Percentiles rank a stretch among this genome's conserved stretches.
Evolutionary conservation across 495 filamentous ascomycete genomes (phyloP).

Genomic region (Podospora tetraspora): DNA sequence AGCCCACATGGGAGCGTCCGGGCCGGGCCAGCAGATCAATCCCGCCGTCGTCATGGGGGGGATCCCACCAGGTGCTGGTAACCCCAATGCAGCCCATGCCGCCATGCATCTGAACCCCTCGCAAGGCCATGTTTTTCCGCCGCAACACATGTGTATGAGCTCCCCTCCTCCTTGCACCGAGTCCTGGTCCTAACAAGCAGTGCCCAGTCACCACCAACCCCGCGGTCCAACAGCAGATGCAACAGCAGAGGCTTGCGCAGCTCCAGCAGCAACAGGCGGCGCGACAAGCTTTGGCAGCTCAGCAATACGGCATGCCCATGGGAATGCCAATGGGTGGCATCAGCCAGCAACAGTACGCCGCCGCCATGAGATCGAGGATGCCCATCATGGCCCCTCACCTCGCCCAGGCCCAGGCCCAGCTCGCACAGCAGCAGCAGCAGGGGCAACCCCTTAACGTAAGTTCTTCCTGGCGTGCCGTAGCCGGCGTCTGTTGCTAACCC

Average conservation of each 20-base stretch:
- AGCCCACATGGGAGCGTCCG: constrained; percentile 80
- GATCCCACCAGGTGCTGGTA: constrained; percentile 68
- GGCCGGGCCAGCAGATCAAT: constrained; percentile 71
- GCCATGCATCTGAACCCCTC: constrained; percentile 72
- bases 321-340: constrained; percentile 53
- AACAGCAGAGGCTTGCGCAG: constrained; percentile 33
- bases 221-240: constrained; percentile 47
- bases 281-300: constrained; percentile 44
- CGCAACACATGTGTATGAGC: constrained; percentile 41
- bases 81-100: constrained; percentile 58
- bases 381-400: constrained; percentile 42
- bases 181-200: background rate
- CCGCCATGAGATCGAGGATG: constrained; percentile 27
- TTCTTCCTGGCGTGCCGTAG: constrained; percentile 15
- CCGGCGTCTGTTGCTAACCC: constrained; percentile 19
- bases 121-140: constrained; percentile 60
- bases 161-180: background rate
- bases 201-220: constrained; percentile 48
- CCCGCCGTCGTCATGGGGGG: constrained; percentile 71
- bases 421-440: constrained; percentile 37
- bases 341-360: constrained; percentile 22
- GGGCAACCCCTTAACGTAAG: constrained; percentile 42
- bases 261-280: constrained; percentile 43
- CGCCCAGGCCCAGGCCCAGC: constrained; percentile 37
- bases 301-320: constrained; percentile 42